Conservation (phyloP, 1,284 basidiomycete genomes). For the Gymnopus androsaceus region DNA sequence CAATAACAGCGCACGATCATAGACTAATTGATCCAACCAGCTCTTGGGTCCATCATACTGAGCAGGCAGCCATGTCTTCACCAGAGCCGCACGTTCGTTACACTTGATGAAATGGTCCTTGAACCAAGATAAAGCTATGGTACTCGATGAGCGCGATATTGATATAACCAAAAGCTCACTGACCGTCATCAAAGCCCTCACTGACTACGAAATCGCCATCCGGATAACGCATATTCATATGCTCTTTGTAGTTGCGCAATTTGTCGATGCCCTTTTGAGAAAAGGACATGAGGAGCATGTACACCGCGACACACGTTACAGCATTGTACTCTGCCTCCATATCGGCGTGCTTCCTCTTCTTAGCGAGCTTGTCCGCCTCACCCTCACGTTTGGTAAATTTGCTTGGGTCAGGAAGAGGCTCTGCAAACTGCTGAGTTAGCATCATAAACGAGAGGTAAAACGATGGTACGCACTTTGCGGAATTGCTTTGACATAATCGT, state of each 20-base stretch:
- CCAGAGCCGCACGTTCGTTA: slow-evolving; percentile 70
- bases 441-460: slow-evolving; percentile 6
- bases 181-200: slow-evolving; percentile 79
- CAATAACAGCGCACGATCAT: slow-evolving; percentile 73
- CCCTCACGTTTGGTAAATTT: slow-evolving; percentile 72
- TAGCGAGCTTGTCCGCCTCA: slow-evolving; percentile 69
- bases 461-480: slow-evolving; percentile 63
- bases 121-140: slow-evolving; percentile 70
- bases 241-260: slow-evolving; percentile 69
- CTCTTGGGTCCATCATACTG: slow-evolving; percentile 72
- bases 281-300: slow-evolving; percentile 92
- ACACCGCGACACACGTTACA: slow-evolving; percentile 85
- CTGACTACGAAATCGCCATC: slow-evolving; percentile 70
- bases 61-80: slow-evolving; percentile 81
- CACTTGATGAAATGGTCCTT: slow-evolving; percentile 78
- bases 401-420: slow-evolving; percentile 72
- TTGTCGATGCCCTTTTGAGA: slow-evolving; percentile 88
- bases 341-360: slow-evolving; percentile 65
- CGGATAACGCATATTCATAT: slow-evolving; percentile 75
- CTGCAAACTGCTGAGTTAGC: slow-evolving; percentile 36
- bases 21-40: slow-evolving; percentile 81
- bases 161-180: slow-evolving; percentile 23
- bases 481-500: slow-evolving; percentile 77
- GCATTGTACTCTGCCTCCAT: slow-evolving; percentile 78
- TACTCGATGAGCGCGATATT: background rate